Base-by-base conservation (phyloP, 331 rosid species). In the Cucumis variabilis region DNA sequence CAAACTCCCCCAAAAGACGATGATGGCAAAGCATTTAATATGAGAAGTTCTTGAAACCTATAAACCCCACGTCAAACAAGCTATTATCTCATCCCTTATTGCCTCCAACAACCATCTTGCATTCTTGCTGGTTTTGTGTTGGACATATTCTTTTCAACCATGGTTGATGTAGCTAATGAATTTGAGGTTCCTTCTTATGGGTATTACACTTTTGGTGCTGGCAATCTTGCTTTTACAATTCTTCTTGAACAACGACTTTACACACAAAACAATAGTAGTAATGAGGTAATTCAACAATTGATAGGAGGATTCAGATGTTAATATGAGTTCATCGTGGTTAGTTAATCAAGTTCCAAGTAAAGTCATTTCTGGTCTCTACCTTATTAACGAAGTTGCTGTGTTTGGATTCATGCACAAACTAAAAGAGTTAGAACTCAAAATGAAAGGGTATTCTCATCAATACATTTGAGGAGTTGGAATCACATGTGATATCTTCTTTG, bases 361-460 rank as follows among this genome's bases (percentile, higher is more conserved):
- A 16, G 62, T 70, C 2, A 19, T 89, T 4, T 92, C 94, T 3
- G 9, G 13, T 13, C 0, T 7, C 9, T 41, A 67, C 7, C 2
- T 48, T 66, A 65, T 84, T 12, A 65, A 55, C 46, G 83, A 60
- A 2, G 16, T 3, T 9, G 65, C n/a, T n/a, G 66, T 1, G 16
- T 20, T 37, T 11, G 53, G 3, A 8, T 80, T 3, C 1, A 87
- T 19, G 30, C 71, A 23, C 41, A 48, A 16, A 19, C 58, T 2
- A 88, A 37, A 55, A 85, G 65, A 82, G 37, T 74, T 1, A 84
- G 85, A 87, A 15, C 48, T 37, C n/a, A 85, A 87, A 66, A 27
- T 75, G 11, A 87, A 90, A 76, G n/a, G 93, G 91, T 5, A 65
- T 90, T 85, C 41, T 92, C 11, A 82, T 90, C 25, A 92, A 92